Conservation (phyloP, 768 basidiomycete species). For the Phylloporus sp. region DNA sequence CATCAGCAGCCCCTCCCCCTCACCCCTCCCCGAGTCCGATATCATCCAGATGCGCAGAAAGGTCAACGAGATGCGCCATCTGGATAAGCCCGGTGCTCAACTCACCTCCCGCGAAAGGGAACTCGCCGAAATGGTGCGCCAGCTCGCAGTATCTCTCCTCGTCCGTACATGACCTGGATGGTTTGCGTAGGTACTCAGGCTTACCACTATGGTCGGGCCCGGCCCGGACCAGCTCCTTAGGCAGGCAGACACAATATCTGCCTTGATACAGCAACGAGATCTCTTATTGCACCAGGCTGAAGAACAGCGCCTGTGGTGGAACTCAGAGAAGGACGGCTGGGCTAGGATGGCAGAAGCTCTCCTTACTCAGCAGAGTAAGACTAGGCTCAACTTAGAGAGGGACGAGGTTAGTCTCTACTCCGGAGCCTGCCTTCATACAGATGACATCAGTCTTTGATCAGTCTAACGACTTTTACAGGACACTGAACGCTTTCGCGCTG, state of each 20-base stretch:
- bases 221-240: constrained; percentile 44
- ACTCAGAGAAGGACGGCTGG: constrained; percentile 62
- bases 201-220: constrained; percentile 42
- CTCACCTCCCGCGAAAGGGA: constrained; percentile 44
- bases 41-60: constrained; percentile 46
- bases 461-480: constrained; percentile 42
- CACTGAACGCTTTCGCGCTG: constrained; percentile 45
- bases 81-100: constrained; percentile 21
- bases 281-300: constrained; percentile 48
- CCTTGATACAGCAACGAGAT: constrained; percentile 55
- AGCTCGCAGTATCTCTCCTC: constrained; percentile 7
- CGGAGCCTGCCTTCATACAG: not conserved
- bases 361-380: constrained; percentile 44
- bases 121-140: constrained; percentile 52
- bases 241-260: constrained; percentile 62
- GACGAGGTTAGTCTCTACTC: constrained; percentile 40
- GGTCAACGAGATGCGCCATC: constrained; percentile 41
- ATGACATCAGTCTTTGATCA: not conserved
- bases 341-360: constrained; percentile 65
- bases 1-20: constrained; percentile 28
- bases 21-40: constrained; percentile 44
- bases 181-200: constrained; percentile 42
- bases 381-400: constrained; percentile 31
- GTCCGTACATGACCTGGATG: not conserved
- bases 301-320: constrained; percentile 60